A percentile compares a stretch with the other conserved stretches of the same genome.
Conservation (phyloP, 2,329 filamentous ascomycete species). For the Pochonia chlamydosporia region DNA sequence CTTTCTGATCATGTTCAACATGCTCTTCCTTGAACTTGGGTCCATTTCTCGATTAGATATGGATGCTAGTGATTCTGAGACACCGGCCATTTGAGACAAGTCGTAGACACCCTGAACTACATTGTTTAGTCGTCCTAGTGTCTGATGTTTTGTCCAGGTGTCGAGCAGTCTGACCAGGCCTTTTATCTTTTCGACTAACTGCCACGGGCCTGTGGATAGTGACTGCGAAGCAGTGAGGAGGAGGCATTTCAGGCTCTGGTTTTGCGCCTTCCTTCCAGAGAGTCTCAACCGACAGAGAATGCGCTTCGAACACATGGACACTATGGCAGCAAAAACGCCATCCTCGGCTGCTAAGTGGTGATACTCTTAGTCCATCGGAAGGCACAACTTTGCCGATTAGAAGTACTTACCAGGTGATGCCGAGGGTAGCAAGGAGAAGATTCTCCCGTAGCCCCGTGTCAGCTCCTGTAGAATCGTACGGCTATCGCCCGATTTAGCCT, state of each 20-base stretch:
- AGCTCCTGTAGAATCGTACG: neutral
- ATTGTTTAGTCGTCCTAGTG: conserved; percentile 13
- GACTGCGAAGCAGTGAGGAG: neutral
- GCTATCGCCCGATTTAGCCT: conserved; percentile 3
- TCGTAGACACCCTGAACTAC: conserved; percentile 23
- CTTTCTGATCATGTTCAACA: neutral
- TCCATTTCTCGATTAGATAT: neutral
- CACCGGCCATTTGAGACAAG: conserved; percentile 16
- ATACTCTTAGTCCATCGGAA: neutral
- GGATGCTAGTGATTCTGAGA: conserved; percentile 11
- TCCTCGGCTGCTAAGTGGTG: conserved; percentile 8
- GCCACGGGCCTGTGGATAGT: neutral
- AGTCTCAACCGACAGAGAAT: conserved; percentile 23
- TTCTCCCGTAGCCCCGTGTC: neutral
- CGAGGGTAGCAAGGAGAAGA: neutral
- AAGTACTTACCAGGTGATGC: neutral
- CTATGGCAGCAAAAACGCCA: conserved; percentile 19
- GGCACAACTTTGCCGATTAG: neutral
- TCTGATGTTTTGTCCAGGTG: conserved; percentile 20
- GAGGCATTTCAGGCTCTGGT: conserved; percentile 6
- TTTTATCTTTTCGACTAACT: conserved; percentile 15
- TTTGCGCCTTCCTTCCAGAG: conserved; percentile 9
- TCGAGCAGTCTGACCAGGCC: conserved; percentile 17
- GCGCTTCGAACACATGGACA: conserved; percentile 24
- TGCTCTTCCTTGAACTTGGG: neutral